Base-by-base conservation (phyloP, 1,284 basidiomycete genomes). In the Pterula multifida region DNA sequence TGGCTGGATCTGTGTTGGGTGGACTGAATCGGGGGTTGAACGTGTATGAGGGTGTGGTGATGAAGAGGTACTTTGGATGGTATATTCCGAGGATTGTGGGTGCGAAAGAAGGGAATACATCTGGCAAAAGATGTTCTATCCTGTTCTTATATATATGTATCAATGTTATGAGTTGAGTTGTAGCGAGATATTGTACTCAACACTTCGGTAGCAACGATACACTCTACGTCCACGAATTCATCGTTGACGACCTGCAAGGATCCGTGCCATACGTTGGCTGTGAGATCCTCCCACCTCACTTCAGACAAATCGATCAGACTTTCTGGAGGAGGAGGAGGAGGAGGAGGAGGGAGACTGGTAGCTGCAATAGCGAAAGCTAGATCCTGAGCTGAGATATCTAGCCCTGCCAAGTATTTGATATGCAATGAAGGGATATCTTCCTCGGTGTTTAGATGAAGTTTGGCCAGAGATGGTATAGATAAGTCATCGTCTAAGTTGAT, bases 31-130 rank as follows among this genome's bases (percentile, higher is more conserved):
- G 85, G 17, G 76, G 74, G 59, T 97, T 97, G 73, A 91, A 98
- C 24, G 76, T 80, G 65, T 87, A 92, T 13, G 87, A 90, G 0
- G 93, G 93, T 0, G 94, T 97, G 0, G 92, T 95, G 56, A 97
- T 65, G 35, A 98, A 73, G 36, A 95, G 69, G 47, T 87, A 60
- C 32, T 76, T 73, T 1, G 94, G 93, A 49, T 82, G 78, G 61
- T 96, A 97, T 15, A 80, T 72, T 0, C 91, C 91, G 35, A 97
- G 75, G 4, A 95, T 68, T 50, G 85, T 70, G 11, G 88, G 87
- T 2, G 85, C 82, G 58, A 94, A 91, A n/a, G 75, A 71, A 3
- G 75, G 70, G n/a, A 96, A 72, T 9, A 86, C 66, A 13, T 75
- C 63, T 1, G 81, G 76, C 11, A 80, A 73, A 51, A 98, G 70